These are phyloP conservation scores for Arabidopsis suecica DNA, from an alignment of 345 rosid genomes.

Conservation along the genomic window DNA sequence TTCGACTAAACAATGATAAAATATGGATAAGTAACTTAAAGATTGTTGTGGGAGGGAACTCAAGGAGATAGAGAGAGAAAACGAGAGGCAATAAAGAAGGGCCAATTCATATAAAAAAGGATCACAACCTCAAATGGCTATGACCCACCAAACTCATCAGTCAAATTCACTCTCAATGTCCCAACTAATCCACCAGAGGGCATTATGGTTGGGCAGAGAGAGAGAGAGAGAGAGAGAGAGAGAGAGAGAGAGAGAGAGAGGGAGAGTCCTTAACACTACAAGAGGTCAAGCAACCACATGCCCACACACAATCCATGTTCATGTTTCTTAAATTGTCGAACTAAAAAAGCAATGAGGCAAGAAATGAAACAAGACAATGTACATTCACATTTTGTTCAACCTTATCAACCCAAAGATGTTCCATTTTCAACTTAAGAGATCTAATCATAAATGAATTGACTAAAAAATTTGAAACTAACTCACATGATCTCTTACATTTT, in stretches of 20 bases:
- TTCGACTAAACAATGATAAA: slow-evolving; percentile 48
- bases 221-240: slow-evolving; percentile 19
- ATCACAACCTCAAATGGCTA: slow-evolving; percentile 22
- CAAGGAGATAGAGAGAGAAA: slow-evolving; percentile 20
- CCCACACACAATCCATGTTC: slow-evolving; percentile 34
- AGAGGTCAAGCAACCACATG: slow-evolving; percentile 38
- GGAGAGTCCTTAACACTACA: slow-evolving; percentile 15
- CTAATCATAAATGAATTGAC: slow-evolving; percentile 9
- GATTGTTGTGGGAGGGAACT: slow-evolving; percentile 1
- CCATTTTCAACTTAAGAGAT: slow-evolving; percentile 20
- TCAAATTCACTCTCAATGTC: slow-evolving; percentile 34
- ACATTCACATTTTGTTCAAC: slow-evolving; percentile 3
- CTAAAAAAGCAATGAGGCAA: background rate
- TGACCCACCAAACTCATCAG: slow-evolving; percentile 47
- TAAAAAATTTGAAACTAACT: slow-evolving; percentile 25
- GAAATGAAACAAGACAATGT: slow-evolving; percentile 14
- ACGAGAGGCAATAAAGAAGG: slow-evolving; percentile 23
- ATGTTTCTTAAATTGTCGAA: background rate
- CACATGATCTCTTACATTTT: slow-evolving; percentile 18
- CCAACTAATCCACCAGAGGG: slow-evolving; percentile 39
- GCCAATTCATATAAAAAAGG: slow-evolving; percentile 26
- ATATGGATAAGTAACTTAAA: slow-evolving; percentile 12
- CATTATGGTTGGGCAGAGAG: slow-evolving; percentile 33
- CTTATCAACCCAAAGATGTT: slow-evolving; percentile 27
- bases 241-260: slow-evolving; percentile 10